Conservation (phyloP, 768 basidiomycete species). For the Coprinellus micaceus region DNA sequence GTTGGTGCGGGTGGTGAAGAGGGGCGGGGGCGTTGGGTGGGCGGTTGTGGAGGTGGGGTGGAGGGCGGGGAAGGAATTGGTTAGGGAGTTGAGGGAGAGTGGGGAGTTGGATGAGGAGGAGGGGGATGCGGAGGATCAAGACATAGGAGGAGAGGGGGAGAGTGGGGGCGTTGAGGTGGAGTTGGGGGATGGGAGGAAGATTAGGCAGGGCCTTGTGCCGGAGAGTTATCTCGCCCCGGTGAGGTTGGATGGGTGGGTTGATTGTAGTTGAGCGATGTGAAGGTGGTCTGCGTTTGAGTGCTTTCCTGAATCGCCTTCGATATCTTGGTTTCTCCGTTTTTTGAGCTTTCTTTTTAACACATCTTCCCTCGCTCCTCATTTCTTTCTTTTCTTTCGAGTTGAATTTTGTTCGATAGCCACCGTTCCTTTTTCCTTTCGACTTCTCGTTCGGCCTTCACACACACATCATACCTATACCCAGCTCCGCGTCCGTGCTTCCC, state of each 20-base stretch:
- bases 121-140: neutral
- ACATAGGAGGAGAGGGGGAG: conserved; percentile 2
- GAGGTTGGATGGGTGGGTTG: conserved; percentile 37
- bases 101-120: conserved; percentile 10
- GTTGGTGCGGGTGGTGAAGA: conserved; percentile 64
- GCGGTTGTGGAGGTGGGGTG: conserved; percentile 52
- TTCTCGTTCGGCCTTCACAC: too few relatives aligned
- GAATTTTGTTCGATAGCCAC: too few relatives aligned
- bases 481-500: too few relatives aligned
- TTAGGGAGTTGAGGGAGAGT: conserved; percentile 45
- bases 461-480: too few relatives aligned
- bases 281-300: too few relatives aligned
- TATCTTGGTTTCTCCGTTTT: too few relatives aligned
- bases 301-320: too few relatives aligned
- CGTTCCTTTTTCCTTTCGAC: too few relatives aligned
- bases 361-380: too few relatives aligned
- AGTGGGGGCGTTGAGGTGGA: conserved; percentile 9
- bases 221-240: conserved; percentile 72
- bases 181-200: conserved; percentile 13
- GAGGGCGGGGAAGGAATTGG: conserved; percentile 53
- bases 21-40: conserved; percentile 81
- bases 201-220: conserved; percentile 67
- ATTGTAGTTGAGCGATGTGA: too few relatives aligned
- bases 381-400: too few relatives aligned
- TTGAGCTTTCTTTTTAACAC: too few relatives aligned